Evolutionary conservation across 192 early-diverging fungal genomes (phyloP), one percentile per base, ranked within the genome.

Genomic region (Backusella tuberculispora): DNA sequence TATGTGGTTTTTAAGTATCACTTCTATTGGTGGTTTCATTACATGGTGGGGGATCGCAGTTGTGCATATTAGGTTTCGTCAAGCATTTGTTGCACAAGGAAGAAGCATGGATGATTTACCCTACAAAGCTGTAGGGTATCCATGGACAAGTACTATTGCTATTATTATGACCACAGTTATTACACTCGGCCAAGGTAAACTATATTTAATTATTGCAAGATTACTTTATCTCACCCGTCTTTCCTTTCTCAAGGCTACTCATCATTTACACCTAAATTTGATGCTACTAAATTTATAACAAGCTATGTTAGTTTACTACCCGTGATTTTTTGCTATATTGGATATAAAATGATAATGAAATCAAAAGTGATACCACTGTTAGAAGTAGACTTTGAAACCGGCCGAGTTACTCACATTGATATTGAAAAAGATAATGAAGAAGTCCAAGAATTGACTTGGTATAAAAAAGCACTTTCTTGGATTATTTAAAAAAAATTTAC

Each of bases 11-110:
- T 72, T 90, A 66, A 85, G 83, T 56, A 75, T 90, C 8, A 85
- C 90, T 13, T 89, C 92, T 1, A 86, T 94, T 8, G 80, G 90
- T 0, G 91, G 93, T n/a, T 92, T 96, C 72, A 78, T 90, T 15
- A 92, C 89, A 72, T 95, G 95, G 95, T 46, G 91, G 42, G 91
- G 90, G 60, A 96, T 95, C 76, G 87, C 86, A 19, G 56, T 92
- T 60, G 89, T 87, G 38, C 95, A 96, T 73, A 81, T 90, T 71
- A 89, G 95, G 14, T 96, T 94, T 88, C 89, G 92, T 41, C 84
- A 83, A 26, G 93, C 95, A 6, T 91, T 88, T 56, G 72, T 87
- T 19, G 84, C 83, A 38, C 95, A 96, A 76, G 88, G 87, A 9
- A 87, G 88, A 72, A 74, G 80, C 44, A 37, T 91, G 12, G 63